phyloP scores from a whole-genome alignment of 441 rosid genomes.

The Capsella rubella region DNA sequence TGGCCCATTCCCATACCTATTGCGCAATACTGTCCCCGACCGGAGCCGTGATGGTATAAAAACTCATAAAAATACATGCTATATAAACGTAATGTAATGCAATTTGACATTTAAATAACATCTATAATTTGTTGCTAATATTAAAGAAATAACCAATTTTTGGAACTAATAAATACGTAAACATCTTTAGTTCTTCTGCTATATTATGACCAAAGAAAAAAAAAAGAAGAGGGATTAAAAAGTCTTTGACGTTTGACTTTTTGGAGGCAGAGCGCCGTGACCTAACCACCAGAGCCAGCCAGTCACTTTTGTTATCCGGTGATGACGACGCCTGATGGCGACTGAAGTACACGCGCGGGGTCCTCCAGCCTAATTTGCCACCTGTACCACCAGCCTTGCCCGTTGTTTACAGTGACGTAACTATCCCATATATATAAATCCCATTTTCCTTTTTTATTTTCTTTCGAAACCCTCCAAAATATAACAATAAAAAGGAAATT shows the following conservation, averaged over 20 bases:
- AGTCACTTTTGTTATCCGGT: constrained; percentile 1
- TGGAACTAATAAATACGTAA: background rate
- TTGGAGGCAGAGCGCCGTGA: background rate
- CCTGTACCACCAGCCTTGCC: constrained; percentile 26
- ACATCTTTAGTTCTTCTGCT: background rate
- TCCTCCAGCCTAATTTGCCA: constrained; percentile 37
- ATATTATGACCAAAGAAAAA: background rate
- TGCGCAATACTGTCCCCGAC: constrained; percentile 16
- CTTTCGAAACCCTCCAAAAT: background rate
- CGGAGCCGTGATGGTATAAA: constrained; percentile 14
- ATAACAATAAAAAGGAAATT: too few species aligned
- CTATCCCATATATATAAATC: constrained; percentile 32
- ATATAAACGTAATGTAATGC: background rate
- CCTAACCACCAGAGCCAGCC: constrained; percentile 8
- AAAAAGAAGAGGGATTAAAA: background rate
- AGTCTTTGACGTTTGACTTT: constrained; percentile 38
- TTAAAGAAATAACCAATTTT: too few species aligned
- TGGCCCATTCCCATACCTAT: constrained; percentile 24
- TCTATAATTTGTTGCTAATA: too few species aligned
- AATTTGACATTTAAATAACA: too few species aligned
- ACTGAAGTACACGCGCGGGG: constrained; percentile 44
- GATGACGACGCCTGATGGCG: constrained; percentile 26
- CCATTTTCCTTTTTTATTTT: background rate
- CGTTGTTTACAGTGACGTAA: constrained; percentile 28
- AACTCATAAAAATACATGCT: background rate